Base-by-base conservation (phyloP, 2,329 filamentous ascomycete species). In the Taxawa tesnikishii region DNA sequence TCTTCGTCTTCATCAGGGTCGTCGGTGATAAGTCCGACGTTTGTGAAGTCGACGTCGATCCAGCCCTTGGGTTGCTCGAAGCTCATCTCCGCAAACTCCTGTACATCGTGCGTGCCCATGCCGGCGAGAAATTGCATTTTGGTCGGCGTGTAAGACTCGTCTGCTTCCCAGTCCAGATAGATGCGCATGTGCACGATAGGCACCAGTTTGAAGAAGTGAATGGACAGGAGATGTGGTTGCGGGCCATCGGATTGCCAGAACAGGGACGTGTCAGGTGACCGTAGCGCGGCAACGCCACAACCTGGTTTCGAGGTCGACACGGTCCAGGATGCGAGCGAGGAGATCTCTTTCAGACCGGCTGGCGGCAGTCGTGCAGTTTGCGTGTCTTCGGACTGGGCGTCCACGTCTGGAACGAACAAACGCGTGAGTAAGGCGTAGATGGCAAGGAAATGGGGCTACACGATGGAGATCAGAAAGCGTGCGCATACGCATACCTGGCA, bases 131-230 rank as follows among this genome's bases (percentile, higher is more conserved):
- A 85, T 28, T 81, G 65, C 48, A 98, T 92, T 47, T 85, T 83
- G 1, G 87, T 96, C 0, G 90, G 90, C 3, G 90, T 98, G 55
- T 98, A 98, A 26, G 82, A 90, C 59, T 98, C 90, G 56, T 98
- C 90, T 33, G 83, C 74, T 40, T 79, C 77, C 55, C 93, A 94
- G 59, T 98, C 87, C 27, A 98, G 76, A 44, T 80, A 87, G 46
- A 90, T 74, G n/a, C 82, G 70, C 31, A 90, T 75, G 16, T 76
- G 74, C 4, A 78, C 75, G 39, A 90, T 84, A 37, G 76, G 77
- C 26, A 87, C 83, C 6, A 82, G 71, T 46, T 85, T 84, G 57
- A 84, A 76, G 55, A 90, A 90, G 56, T 90, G 83, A 25, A 90
- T 80, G 38, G 82, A 88, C 29, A 90, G 67, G 40, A 77, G 72